Evolutionary conservation across 2,329 filamentous ascomycete genomes (phyloP), one percentile per base, ranked within the genome.

Genomic region (Xylaria sp.): DNA sequence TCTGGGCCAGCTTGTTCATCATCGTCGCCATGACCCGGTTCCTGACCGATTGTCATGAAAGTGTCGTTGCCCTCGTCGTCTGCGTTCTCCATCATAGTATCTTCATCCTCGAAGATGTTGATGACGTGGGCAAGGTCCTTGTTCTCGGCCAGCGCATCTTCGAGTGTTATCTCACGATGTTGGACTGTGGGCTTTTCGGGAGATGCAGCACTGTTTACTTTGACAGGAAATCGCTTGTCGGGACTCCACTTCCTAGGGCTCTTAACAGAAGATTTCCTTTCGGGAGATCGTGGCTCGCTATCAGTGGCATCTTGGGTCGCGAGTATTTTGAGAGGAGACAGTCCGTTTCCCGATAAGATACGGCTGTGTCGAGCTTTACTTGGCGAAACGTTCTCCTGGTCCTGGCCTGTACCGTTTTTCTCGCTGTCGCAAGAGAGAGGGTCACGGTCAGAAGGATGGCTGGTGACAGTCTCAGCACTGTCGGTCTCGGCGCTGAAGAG

Each of bases 211-310:
- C 60, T 66, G 63, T 71, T 83, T 70, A 87, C 78, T 73, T 84
- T 86, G 69, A 89, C 81, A 57, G 87, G 87, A 70, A 89, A 89
- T 60, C 87, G 80, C 73, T 83, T 87, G 65, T 84, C 84, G 15
- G 84, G 83, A 2, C 74, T 74, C 19, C 79, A 70, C 70, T 83
- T 84, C 63, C 81, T 75, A 1, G 77, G 73, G 61, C 72, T 78
- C 62, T 71, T 70, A 8, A 46, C 25, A 4, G 64, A 42, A 14
- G 64, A 64, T 53, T 42, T 72, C 4, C 61, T 72, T 17, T 64
- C 60, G 3, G 64, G 60, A 2, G 71, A 62, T 43, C 62, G 63
- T 46, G 80, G 66, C 65, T 76, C 75, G 19, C 61, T 67, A 11
- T 19, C 31, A 17, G 47, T 19, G 11, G 45, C n/a, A 9, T 70